A percentile compares a stretch with the other conserved stretches of the same genome.
Evolutionary conservation across 2,329 filamentous ascomycete genomes (phyloP).

Genomic region (Cladophialophora exuberans): DNA sequence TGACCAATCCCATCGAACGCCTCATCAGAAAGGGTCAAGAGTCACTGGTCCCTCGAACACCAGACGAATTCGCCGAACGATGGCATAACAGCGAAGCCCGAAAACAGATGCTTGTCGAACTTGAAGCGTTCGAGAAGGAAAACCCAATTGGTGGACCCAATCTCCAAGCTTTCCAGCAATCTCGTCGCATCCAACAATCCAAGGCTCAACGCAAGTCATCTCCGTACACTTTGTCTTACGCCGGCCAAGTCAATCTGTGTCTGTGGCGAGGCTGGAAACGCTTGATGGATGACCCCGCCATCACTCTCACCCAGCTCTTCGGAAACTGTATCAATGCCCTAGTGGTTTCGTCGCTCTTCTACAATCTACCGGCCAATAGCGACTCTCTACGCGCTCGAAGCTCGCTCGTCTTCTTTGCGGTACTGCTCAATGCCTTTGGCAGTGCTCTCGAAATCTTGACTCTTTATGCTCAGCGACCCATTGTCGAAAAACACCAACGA

Average conservation of each 20-base stretch:
- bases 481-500: constrained; percentile 85
- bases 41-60: constrained; percentile 48
- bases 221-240: constrained; percentile 59
- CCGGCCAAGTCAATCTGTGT: constrained; percentile 58
- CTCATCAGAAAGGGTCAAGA: constrained; percentile 48
- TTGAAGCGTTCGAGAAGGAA: constrained; percentile 46
- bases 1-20: constrained; percentile 60
- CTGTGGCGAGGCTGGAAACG: constrained; percentile 66
- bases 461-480: constrained; percentile 85
- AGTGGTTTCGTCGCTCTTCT: constrained; percentile 69
- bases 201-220: constrained; percentile 49
- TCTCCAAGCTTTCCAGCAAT: constrained; percentile 42
- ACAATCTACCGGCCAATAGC: constrained; percentile 61
- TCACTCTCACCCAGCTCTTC: constrained; percentile 65
- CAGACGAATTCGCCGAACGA: constrained; percentile 55
- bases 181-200: constrained; percentile 47
- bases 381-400: constrained; percentile 65
- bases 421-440: constrained; percentile 65
- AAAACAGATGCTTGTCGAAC: constrained; percentile 42
- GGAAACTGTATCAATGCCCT: constrained; percentile 63
- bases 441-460: constrained; percentile 70
- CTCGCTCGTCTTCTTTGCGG: constrained; percentile 66
- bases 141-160: constrained; percentile 47
- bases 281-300: constrained; percentile 66
- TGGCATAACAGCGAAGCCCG: constrained; percentile 58